These are phyloP conservation scores for sunflower (Helianthus annuus) DNA, from an alignment of 129 eudicot genomes.

Conservation along the genomic window DNA sequence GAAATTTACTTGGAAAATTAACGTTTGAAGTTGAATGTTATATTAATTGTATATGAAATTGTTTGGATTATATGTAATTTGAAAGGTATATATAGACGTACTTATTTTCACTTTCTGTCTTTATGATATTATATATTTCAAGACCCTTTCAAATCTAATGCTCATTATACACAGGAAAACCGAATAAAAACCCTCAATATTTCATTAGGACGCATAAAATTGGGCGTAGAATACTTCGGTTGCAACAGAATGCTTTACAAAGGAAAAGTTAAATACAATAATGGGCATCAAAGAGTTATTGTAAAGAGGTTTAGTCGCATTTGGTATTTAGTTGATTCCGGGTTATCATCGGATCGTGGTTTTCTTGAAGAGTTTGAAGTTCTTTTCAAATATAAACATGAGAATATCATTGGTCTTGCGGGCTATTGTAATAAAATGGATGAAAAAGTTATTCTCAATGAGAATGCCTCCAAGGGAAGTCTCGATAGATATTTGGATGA, in stretches of 20 bases:
- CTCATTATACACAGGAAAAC: not conserved
- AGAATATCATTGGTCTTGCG: constrained; percentile 12
- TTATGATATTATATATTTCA: not conserved
- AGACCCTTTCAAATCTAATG: not conserved
- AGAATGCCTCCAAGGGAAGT: not conserved
- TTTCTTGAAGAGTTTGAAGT: constrained; percentile 10
- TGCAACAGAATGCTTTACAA: constrained; percentile 4
- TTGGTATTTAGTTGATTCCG: not conserved
- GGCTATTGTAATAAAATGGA: constrained; percentile 3
- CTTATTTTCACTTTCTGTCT: not conserved
- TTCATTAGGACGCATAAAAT: not conserved
- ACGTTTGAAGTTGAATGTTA: no score
- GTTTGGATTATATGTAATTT: not conserved
- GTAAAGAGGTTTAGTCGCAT: not conserved
- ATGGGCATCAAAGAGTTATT: not conserved
- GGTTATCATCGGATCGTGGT: not conserved
- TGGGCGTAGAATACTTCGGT: not conserved
- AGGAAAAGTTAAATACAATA: not conserved
- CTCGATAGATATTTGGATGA: not conserved
- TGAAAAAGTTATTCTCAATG: constrained; percentile 15
- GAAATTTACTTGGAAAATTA: no score
- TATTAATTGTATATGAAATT: not conserved
- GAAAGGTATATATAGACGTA: not conserved
- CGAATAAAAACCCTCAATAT: not conserved
- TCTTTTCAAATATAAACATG: constrained; percentile 11